Evolutionary conservation across 805 yeast genomes (phyloP).

Genomic region (Maudiozyma bulderi): DNA sequence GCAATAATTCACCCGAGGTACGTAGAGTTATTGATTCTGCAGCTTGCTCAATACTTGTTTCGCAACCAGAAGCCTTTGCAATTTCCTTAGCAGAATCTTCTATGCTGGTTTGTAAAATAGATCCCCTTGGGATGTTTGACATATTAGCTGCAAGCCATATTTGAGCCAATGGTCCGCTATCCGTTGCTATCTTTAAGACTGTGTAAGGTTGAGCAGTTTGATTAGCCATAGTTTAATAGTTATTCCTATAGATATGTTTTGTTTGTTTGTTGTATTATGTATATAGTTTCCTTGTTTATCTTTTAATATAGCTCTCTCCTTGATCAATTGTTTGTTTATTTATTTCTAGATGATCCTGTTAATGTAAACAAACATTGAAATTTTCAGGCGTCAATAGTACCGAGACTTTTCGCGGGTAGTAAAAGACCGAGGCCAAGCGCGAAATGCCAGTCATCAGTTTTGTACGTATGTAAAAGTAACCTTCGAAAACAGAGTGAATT

Average conservation of each 20-base stretch:
- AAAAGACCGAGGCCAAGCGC: too few relatives aligned
- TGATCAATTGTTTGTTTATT: not conserved
- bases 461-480: too few relatives aligned
- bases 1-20: conserved; percentile 73
- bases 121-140: conserved; percentile 30
- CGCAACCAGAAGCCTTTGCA: conserved; percentile 34
- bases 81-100: conserved; percentile 59
- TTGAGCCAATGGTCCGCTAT: conserved; percentile 77
- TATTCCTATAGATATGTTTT: not conserved
- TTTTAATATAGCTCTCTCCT: not conserved
- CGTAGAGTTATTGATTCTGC: conserved; percentile 64
- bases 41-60: conserved; percentile 12
- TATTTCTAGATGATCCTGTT: not conserved
- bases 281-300: not conserved
- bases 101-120: conserved; percentile 64
- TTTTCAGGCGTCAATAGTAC: too few relatives aligned
- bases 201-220: conserved; percentile 1
- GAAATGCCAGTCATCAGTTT: too few relatives aligned
- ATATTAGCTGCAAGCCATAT: conserved; percentile 91
- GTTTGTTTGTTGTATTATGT: not conserved
- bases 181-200: conserved; percentile 2
- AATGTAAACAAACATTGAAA: not conserved
- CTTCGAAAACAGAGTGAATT: too few relatives aligned
- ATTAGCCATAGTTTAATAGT: conserved; percentile 2
- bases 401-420: too few relatives aligned